These are phyloP conservation scores for Yueomyces sp. DNA, from an alignment of 805 yeast species.

Conservation along the genomic window DNA sequence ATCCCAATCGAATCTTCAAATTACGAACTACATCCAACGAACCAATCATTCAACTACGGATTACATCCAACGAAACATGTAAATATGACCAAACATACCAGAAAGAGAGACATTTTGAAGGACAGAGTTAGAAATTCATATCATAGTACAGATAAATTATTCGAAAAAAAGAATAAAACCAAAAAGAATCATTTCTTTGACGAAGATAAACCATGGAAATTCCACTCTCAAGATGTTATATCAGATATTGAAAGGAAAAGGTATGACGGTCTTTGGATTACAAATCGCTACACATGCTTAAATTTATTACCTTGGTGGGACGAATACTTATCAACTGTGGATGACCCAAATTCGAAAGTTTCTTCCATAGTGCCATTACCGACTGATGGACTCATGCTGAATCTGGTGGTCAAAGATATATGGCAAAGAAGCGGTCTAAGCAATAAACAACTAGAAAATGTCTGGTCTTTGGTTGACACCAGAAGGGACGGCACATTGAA, in stretches of 20 bases:
- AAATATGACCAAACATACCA: no score
- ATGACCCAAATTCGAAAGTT: slow-evolving; percentile 1
- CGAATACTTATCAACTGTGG: slow-evolving; percentile 1
- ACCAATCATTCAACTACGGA: no score
- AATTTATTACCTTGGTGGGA: slow-evolving; percentile 21
- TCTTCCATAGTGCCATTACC: slow-evolving; percentile 3
- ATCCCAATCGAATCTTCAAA: no score
- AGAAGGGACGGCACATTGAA: slow-evolving; percentile 60
- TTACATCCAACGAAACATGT: no score
- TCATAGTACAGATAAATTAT: no score
- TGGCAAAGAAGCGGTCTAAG: slow-evolving; percentile 73
- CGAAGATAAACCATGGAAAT: slow-evolving; percentile 89
- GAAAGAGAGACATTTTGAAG: no score
- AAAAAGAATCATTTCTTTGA: slow-evolving; percentile 32
- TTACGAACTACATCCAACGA: no score
- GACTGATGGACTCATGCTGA: slow-evolving; percentile 23
- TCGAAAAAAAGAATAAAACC: background rate
- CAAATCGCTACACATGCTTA: slow-evolving; percentile 60
- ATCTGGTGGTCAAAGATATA: slow-evolving; percentile 50
- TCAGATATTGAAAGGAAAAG: slow-evolving; percentile 59
- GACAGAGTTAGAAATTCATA: no score
- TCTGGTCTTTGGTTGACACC: slow-evolving; percentile 60
- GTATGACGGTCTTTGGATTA: slow-evolving; percentile 88
- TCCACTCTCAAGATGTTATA: slow-evolving; percentile 45
- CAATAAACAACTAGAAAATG: slow-evolving; percentile 40